A percentile compares a stretch with the other conserved stretches of the same genome.
Conservation (phyloP, 768 basidiomycete genomes). For the Lactarius quietus region DNA sequence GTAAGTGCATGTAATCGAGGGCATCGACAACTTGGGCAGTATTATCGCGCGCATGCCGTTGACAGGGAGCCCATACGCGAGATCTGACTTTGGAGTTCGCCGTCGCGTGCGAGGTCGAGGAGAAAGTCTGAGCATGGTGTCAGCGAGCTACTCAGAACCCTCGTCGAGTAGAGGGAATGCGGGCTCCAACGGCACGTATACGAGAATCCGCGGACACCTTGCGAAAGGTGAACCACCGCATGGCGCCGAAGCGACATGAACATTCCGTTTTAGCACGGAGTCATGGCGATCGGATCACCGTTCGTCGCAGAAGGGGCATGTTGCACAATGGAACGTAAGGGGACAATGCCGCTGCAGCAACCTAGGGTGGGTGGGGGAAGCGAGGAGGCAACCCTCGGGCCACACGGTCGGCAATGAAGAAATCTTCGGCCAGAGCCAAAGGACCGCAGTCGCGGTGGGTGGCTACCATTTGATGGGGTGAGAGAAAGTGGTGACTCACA, state of each 20-base stretch:
- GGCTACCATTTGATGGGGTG: not conserved
- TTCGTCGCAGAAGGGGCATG: not conserved
- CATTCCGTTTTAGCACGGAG: not conserved
- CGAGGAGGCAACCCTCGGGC: not conserved
- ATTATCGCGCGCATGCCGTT: constrained; percentile 69
- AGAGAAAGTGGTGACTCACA: constrained; percentile 50
- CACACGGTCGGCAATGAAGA: not conserved
- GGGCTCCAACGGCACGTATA: constrained; percentile 1
- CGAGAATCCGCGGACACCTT: not conserved
- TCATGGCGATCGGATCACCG: constrained; percentile 9
- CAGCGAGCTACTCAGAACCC: not conserved
- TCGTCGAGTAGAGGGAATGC: not conserved
- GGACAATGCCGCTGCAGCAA: not conserved
- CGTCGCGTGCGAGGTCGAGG: constrained; percentile 70
- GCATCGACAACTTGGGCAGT: constrained; percentile 88
- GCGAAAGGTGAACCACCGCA: constrained; percentile 15
- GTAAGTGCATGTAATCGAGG: constrained; percentile 84
- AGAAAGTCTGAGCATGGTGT: constrained; percentile 58
- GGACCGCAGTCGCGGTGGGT: not conserved
- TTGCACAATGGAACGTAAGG: not conserved
- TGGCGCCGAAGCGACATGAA: not conserved
- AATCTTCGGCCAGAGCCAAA: not conserved
- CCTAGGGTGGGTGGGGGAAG: not conserved
- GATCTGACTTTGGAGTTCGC: constrained; percentile 71
- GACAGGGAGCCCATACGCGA: constrained; percentile 84